phyloP scores from a whole-genome alignment of 208 protist species.

The Vickermania ingenoplastis region DNA sequence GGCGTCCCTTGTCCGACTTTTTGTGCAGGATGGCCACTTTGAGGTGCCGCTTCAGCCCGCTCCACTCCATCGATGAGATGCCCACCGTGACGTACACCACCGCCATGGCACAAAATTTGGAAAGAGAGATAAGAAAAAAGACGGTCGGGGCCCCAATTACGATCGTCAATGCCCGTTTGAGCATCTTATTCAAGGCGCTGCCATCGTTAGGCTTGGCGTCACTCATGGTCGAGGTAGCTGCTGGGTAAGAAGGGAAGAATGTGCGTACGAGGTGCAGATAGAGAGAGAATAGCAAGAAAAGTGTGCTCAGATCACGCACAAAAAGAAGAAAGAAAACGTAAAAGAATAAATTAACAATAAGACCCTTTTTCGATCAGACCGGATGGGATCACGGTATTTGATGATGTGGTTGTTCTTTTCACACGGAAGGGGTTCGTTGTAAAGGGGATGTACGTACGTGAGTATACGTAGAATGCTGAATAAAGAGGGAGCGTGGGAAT shows the following conservation, averaged over 20 bases:
- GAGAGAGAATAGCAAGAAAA: not conserved
- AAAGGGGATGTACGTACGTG: no score
- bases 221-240: not conserved
- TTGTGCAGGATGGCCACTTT: slow-evolving; percentile 56
- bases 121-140: slow-evolving; percentile 25
- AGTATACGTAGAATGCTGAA: no score
- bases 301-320: not conserved
- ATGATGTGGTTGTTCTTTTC: no score
- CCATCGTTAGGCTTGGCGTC: not conserved
- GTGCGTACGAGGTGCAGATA: not conserved
- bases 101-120: slow-evolving; percentile 22
- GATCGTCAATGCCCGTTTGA: slow-evolving; percentile 49
- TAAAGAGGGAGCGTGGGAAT: no score
- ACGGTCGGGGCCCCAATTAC: slow-evolving; percentile 36
- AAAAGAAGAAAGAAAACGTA: not conserved
- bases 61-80: slow-evolving; percentile 63
- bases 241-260: not conserved
- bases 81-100: slow-evolving; percentile 41
- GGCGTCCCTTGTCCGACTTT: not conserved
- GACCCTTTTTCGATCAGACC: no score
- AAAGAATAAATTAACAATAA: no score
- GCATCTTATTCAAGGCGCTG: slow-evolving; percentile 25
- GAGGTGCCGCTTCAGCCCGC: slow-evolving; percentile 72
- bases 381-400: no score
- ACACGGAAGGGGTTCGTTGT: no score